Conservation (phyloP, 345 rosid genomes). For the Lumnitzera racemosa region DNA sequence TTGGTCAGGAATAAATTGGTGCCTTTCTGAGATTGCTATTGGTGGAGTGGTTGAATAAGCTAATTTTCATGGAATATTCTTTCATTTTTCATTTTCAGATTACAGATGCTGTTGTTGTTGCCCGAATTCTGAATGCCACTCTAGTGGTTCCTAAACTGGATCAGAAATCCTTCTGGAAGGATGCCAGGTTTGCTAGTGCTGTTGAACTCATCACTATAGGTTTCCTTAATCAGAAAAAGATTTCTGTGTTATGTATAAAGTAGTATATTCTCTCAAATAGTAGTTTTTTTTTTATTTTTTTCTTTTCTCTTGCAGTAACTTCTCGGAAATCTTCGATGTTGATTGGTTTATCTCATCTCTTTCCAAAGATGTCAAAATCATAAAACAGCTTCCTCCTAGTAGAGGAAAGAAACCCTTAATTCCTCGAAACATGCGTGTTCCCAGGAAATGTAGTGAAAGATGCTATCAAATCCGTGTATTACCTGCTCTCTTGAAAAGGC, state of each 20-base stretch:
- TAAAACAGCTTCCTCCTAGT: conserved; percentile 63
- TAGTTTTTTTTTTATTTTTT: conserved; percentile 3
- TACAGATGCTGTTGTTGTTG: conserved; percentile 97
- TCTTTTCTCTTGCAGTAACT: conserved; percentile 47
- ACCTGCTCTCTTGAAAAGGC: conserved; percentile 97
- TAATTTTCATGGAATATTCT: no score
- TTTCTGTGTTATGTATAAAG: not conserved
- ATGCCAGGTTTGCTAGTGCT: conserved; percentile 58
- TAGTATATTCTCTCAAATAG: conserved; percentile 6
- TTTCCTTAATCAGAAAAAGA: conserved; percentile 4
- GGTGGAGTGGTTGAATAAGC: no score
- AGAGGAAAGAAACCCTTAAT: conserved; percentile 58
- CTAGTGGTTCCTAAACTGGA: conserved; percentile 95
- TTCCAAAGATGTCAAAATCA: conserved; percentile 79
- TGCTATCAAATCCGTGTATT: conserved; percentile 79
- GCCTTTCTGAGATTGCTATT: no score
- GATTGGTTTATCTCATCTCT: conserved; percentile 74
- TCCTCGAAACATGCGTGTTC: conserved; percentile 74
- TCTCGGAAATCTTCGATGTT: conserved; percentile 77
- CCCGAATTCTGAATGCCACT: conserved; percentile 90
- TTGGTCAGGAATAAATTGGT: no score
- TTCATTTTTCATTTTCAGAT: conserved; percentile 35
- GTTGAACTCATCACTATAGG: not conserved
- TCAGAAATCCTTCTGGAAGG: conserved; percentile 97
- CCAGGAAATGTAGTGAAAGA: conserved; percentile 86